Evolutionary conservation across 2,329 filamentous ascomycete genomes (phyloP).

Genomic region (Monosporascus cannonballus): DNA sequence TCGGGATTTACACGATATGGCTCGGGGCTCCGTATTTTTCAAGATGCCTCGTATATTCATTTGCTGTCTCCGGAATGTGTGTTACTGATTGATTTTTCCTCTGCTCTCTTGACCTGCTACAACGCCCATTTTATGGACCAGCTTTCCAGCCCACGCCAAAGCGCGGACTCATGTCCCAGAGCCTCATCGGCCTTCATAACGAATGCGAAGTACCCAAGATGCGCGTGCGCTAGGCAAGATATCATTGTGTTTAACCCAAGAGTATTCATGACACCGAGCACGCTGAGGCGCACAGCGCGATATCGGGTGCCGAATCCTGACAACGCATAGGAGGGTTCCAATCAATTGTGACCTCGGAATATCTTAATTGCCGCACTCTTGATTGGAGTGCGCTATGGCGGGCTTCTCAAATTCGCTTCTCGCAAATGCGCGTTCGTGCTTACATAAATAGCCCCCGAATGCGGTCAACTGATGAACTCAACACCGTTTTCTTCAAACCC

Average conservation of each 20-base stretch:
- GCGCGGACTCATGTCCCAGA: not conserved
- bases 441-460: conserved; percentile 4
- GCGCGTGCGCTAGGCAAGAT: not conserved
- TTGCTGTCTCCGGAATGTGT: not conserved
- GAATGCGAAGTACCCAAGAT: not conserved
- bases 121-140: not conserved
- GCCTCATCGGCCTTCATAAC: not conserved
- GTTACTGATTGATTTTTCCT: not conserved
- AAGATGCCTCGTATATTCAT: too few relatives aligned
- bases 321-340: not conserved
- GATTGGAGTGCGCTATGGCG: conserved; percentile 5
- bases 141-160: not conserved
- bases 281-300: not conserved
- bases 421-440: conserved; percentile 4
- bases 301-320: not conserved
- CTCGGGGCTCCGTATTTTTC: too few relatives aligned
- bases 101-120: not conserved
- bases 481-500: not conserved
- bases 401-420: conserved; percentile 1
- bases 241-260: not conserved
- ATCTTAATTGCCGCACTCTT: not conserved
- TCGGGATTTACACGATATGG: not conserved
- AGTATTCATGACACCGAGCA: not conserved
- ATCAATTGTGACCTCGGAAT: conserved; percentile 1
- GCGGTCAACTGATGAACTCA: conserved; percentile 1